phyloP scores from a whole-genome alignment of 2,329 filamentous ascomycete genomes.

The Penicillium sclerotigenum region DNA sequence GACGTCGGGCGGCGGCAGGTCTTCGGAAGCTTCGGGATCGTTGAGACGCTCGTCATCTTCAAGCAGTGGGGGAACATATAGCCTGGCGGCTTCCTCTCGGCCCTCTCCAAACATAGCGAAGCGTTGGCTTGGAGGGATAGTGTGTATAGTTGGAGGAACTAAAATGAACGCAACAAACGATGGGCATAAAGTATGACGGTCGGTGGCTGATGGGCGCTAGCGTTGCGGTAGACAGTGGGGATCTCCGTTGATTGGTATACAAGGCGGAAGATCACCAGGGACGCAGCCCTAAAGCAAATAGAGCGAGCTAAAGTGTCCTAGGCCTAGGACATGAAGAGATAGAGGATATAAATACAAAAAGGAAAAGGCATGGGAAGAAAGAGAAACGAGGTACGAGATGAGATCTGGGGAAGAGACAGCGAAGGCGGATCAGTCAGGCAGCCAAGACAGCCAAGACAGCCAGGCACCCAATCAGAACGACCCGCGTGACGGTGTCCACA shows the following conservation, averaged over 20 bases:
- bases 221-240: slow-evolving; percentile 13
- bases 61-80: slow-evolving; percentile 34
- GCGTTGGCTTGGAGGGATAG: neutral
- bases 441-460: slow-evolving; percentile 10
- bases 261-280: slow-evolving; percentile 16
- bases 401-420: slow-evolving; percentile 6
- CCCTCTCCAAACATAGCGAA: slow-evolving; percentile 31
- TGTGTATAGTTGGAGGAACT: neutral
- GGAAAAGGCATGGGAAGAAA: neutral
- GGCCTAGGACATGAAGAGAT: neutral
- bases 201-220: slow-evolving; percentile 18
- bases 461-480: slow-evolving; percentile 7
- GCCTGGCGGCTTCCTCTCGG: slow-evolving; percentile 30
- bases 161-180: slow-evolving; percentile 14
- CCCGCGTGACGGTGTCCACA: slow-evolving; percentile 1
- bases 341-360: neutral
- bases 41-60: slow-evolving; percentile 35
- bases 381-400: neutral
- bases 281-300: neutral
- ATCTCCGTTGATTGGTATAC: slow-evolving; percentile 18
- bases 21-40: slow-evolving; percentile 37
- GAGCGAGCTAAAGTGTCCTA: neutral
- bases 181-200: slow-evolving; percentile 16
- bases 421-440: slow-evolving; percentile 5
- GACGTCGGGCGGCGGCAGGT: slow-evolving; percentile 28